phyloP scores from a whole-genome alignment of 768 basidiomycete species.

The Amanita phalloides region DNA sequence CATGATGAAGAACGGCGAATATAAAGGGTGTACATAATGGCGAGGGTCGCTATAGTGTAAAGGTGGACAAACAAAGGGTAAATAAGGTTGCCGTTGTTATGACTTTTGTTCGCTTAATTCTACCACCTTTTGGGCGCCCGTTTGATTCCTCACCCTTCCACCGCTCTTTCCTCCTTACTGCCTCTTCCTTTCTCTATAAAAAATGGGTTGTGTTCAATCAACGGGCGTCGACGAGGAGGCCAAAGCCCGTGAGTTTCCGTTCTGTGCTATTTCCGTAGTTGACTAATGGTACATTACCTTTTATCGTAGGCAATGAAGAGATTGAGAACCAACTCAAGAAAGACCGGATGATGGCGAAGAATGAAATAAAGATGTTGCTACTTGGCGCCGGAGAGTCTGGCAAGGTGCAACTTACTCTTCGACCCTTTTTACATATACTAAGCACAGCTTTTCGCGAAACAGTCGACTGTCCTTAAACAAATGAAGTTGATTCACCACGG shows the following conservation, averaged over 20 bases:
- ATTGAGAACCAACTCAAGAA: constrained; percentile 89
- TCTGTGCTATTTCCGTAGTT: background rate
- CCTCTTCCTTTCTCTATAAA: constrained; percentile 5
- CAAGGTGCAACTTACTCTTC: constrained; percentile 42
- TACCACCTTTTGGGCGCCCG: constrained; percentile 3
- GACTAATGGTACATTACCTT: background rate
- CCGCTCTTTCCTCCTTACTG: constrained; percentile 4
- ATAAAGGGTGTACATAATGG: constrained; percentile 1
- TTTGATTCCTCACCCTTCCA: constrained; percentile 6
- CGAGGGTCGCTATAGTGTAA: background rate
- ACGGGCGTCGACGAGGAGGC: constrained; percentile 68
- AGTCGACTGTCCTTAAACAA: constrained; percentile 92
- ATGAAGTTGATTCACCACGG: constrained; percentile 97
- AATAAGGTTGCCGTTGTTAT: constrained; percentile 7
- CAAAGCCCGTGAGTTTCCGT: constrained; percentile 57
- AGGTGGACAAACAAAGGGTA: constrained; percentile 1
- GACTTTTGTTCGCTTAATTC: background rate
- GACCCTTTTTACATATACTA: background rate
- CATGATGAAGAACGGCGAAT: background rate
- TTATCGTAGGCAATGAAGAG: constrained; percentile 68
- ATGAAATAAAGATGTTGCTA: constrained; percentile 93
- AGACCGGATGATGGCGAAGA: constrained; percentile 82
- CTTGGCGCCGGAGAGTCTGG: constrained; percentile 96
- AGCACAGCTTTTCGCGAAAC: background rate
- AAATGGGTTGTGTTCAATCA: constrained; percentile 71